Base-by-base conservation (phyloP, 495 filamentous ascomycete genomes). In the Antarctomyces pellizariae region DNA sequence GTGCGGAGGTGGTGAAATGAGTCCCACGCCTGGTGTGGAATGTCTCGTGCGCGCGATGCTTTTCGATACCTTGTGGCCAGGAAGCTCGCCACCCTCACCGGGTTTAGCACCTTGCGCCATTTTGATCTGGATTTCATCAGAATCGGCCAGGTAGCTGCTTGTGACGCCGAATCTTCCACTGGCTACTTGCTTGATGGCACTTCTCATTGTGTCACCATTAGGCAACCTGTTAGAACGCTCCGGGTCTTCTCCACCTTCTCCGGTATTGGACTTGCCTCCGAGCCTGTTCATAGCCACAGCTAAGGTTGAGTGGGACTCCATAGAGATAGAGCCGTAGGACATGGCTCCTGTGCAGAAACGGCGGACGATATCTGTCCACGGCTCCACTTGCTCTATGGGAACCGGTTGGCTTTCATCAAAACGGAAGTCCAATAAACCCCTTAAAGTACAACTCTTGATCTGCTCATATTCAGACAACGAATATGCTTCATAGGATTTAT, bases 81-180 rank as follows among this genome's bases (percentile, higher is more conserved):
- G 86, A 35, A 99, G 67, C 48, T 99, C 86, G 62, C 86, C 86
- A 57, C 86, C 86, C 50, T 99, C 86, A 44, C 86, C 86, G 35
- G 86, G 86, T 64, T 99, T 99, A 28, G 86, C 86, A 41, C 86
- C 86, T 53, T 99, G 86, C 6, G 86, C 86, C 86, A 99, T 99
- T 64, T 99, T 99, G 62, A 99, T 99, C 55, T 99, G 86, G 18
- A 99, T 58, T 53, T 99, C 84, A 47, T 99, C 86, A 8, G 86
- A 78, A 48, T 99, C 86, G 21, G 86, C 83, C n/a, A 99, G 64
- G 49, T 95, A 99, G 57, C 89, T 78, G 17, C 80, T 86, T 5
- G 89, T 99, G 33, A 99, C 86, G 59, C 86, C 86, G 43, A 99
- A 99, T 34, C 86, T 77, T 23, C 89, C 86, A 7, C 86, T 95